Evolutionary conservation across 768 basidiomycete genomes (phyloP).

Genomic region (Sarcomyxa edulis): DNA sequence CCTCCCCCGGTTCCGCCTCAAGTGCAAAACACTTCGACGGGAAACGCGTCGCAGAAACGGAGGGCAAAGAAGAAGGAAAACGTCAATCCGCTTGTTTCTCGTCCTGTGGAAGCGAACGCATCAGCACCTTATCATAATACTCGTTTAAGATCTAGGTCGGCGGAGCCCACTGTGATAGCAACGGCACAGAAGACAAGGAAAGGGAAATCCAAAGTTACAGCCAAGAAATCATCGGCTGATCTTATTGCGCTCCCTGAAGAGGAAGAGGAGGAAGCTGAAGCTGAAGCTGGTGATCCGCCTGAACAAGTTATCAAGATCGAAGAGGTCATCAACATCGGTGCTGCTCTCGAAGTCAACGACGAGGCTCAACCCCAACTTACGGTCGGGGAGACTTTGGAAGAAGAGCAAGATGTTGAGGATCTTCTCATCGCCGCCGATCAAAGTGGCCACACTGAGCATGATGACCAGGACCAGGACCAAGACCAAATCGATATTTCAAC

Average conservation of each 20-base stretch:
- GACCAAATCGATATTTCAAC: too few relatives aligned
- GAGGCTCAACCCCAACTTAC: neutral
- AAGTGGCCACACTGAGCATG: neutral
- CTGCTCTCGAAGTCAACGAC: too few relatives aligned
- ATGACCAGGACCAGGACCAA: neutral
- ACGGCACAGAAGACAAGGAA: neutral
- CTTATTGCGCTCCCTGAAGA: neutral
- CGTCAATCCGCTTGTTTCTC: too few relatives aligned
- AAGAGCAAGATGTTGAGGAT: conserved; percentile 1
- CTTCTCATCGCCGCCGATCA: neutral
- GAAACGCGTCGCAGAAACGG: too few relatives aligned
- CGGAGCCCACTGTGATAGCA: neutral
- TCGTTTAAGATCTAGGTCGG: conserved; percentile 1
- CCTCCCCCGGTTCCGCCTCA: too few relatives aligned
- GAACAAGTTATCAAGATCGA: too few relatives aligned
- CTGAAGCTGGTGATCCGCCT: too few relatives aligned
- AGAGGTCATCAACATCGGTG: too few relatives aligned
- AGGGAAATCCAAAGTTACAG: neutral
- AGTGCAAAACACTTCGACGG: too few relatives aligned
- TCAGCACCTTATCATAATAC: conserved; percentile 6
- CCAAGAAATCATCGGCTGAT: neutral
- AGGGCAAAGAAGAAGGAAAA: too few relatives aligned
- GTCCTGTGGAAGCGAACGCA: neutral
- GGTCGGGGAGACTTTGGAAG: neutral
- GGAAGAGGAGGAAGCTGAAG: neutral